A percentile compares a stretch with the other conserved stretches of the same genome.
phyloP scores from a whole-genome alignment of 352 stramenopile genomes.

The Globisporangium cylindrosporum region DNA sequence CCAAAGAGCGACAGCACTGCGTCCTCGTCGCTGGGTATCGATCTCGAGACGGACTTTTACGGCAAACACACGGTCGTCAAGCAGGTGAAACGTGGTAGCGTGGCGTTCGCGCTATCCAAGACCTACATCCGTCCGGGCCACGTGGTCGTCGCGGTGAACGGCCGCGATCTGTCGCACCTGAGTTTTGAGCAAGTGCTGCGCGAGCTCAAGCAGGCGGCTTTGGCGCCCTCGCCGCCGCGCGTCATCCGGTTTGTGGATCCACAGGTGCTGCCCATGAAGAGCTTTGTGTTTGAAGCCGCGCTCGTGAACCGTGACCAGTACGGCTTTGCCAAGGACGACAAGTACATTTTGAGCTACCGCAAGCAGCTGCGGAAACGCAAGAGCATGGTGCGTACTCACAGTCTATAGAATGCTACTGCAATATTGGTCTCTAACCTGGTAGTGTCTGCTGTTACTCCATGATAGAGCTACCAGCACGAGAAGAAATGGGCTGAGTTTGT shows the following conservation, averaged over 20 bases:
- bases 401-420: not conserved
- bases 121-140: conserved; percentile 32
- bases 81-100: conserved; percentile 28
- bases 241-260: conserved; percentile 53
- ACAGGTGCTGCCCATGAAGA: conserved; percentile 29
- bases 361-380: conserved; percentile 38
- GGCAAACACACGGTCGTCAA: conserved; percentile 46
- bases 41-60: conserved; percentile 62
- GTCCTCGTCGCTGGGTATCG: conserved; percentile 32
- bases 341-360: conserved; percentile 50
- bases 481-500: conserved; percentile 43
- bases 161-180: conserved; percentile 29
- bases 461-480: conserved; percentile 41
- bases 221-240: conserved; percentile 15
- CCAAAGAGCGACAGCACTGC: conserved; percentile 5
- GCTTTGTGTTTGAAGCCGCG: conserved; percentile 25
- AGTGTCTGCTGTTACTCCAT: not conserved
- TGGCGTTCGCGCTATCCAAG: conserved; percentile 29
- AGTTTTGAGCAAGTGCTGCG: conserved; percentile 35
- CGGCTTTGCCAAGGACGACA: conserved; percentile 59
- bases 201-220: conserved; percentile 21
- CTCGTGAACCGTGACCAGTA: conserved; percentile 58
- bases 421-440: not conserved
- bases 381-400: conserved; percentile 21
- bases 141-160: conserved; percentile 51